phyloP scores from a whole-genome alignment of 179 eudicot species.

The Spergularia azorica region DNA sequence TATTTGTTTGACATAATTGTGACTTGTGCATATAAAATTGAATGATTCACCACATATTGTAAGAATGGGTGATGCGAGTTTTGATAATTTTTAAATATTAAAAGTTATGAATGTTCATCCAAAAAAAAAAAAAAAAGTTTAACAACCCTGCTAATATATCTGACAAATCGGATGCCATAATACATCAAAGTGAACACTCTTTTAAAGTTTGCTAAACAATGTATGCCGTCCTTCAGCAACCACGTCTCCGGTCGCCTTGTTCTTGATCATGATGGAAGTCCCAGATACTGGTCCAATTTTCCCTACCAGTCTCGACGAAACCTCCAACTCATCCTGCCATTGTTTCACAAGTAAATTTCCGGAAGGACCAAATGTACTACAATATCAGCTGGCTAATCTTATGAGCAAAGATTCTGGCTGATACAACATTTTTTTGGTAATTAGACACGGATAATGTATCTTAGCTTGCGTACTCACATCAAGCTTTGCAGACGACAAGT shows the following conservation, averaged over 20 bases:
- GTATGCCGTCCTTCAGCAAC: slow-evolving; percentile 84
- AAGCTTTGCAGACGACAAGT: slow-evolving; percentile 62
- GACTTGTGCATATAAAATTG: too few species aligned
- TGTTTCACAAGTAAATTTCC: neutral
- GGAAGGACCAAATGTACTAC: too few species aligned
- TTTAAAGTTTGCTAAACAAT: slow-evolving; percentile 43
- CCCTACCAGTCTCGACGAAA: slow-evolving; percentile 56
- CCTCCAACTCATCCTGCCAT: slow-evolving; percentile 74
- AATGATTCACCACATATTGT: too few species aligned
- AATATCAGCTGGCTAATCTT: too few species aligned
- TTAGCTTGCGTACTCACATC: slow-evolving; percentile 49
- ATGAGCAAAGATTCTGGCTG: too few species aligned
- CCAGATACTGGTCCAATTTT: slow-evolving; percentile 53
- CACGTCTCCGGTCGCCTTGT: slow-evolving; percentile 58
- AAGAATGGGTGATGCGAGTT: too few species aligned
- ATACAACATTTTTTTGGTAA: neutral
- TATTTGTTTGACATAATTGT: too few species aligned
- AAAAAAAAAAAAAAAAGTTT: neutral
- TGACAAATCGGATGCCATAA: neutral
- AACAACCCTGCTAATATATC: neutral
- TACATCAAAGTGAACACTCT: too few species aligned
- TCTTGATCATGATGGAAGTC: slow-evolving; percentile 52
- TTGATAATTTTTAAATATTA: too few species aligned
- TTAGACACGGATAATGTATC: neutral
- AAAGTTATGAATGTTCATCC: too few species aligned